Evolutionary conservation across 768 basidiomycete species (phyloP).

Genomic region (Obba rivulosa): DNA sequence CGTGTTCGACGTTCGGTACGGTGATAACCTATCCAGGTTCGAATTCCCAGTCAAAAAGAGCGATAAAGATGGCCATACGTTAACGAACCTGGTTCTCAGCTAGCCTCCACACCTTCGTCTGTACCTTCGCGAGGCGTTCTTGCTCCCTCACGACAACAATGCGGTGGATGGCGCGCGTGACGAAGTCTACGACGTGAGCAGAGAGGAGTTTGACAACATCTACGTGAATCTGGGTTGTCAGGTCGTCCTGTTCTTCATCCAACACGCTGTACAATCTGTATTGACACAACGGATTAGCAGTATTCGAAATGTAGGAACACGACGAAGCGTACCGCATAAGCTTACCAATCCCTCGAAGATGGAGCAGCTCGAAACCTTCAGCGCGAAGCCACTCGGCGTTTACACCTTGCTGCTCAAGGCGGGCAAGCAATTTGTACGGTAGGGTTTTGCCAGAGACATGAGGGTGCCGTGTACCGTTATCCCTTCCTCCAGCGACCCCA

Average conservation of each 20-base stretch:
- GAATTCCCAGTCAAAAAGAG: not conserved
- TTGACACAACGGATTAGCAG: not conserved
- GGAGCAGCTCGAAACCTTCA: slow-evolving; percentile 45
- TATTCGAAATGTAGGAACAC: not conserved
- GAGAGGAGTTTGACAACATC: slow-evolving; percentile 43
- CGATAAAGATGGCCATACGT: slow-evolving; percentile 3
- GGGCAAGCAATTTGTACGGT: slow-evolving; percentile 38
- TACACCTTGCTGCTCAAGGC: slow-evolving; percentile 41
- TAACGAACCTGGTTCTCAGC: slow-evolving; percentile 37
- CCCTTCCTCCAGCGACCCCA: slow-evolving; percentile 4
- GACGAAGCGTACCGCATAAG: slow-evolving; percentile 35
- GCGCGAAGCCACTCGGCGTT: slow-evolving; percentile 36
- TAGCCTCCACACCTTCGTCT: slow-evolving; percentile 55
- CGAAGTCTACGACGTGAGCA: slow-evolving; percentile 44
- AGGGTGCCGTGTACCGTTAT: slow-evolving; percentile 15
- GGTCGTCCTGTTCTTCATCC: slow-evolving; percentile 20
- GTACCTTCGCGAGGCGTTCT: slow-evolving; percentile 50
- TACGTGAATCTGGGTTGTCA: slow-evolving; percentile 36
- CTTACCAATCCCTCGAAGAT: slow-evolving; percentile 32
- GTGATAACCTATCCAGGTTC: slow-evolving; percentile 34
- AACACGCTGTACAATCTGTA: slow-evolving; percentile 27
- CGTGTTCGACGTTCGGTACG: slow-evolving; percentile 39
- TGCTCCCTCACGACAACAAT: slow-evolving; percentile 53
- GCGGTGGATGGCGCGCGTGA: slow-evolving; percentile 43
- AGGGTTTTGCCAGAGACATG: slow-evolving; percentile 35